A percentile compares a stretch with the other conserved stretches of the same genome.
These are phyloP conservation scores for Salisapilia sapeloensis DNA, from an alignment of 352 stramenopile genomes.

Conservation along the genomic window DNA sequence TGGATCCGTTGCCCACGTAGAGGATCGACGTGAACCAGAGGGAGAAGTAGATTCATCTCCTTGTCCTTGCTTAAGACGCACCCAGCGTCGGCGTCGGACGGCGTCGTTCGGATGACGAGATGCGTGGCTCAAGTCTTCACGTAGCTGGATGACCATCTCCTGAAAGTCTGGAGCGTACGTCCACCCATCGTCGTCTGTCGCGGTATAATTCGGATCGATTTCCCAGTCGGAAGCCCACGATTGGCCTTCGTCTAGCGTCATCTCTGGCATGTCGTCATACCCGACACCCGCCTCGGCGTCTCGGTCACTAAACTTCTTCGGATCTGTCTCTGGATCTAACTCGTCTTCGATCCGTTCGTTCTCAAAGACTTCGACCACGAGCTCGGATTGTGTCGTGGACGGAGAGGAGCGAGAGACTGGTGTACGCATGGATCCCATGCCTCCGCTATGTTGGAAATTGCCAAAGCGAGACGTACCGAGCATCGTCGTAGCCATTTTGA, in stretches of 20 bases:
- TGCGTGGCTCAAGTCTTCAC: constrained; percentile 70
- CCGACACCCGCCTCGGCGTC: constrained; percentile 28
- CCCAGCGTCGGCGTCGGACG: constrained; percentile 63
- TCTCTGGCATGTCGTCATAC: constrained; percentile 47
- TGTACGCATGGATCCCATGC: no score
- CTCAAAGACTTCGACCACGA: constrained; percentile 74
- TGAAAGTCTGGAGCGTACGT: constrained; percentile 72
- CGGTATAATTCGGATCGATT: constrained; percentile 65
- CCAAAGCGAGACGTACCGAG: not conserved
- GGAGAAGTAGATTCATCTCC: constrained; percentile 27
- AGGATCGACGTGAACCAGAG: constrained; percentile 16
- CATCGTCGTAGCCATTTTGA: not conserved
- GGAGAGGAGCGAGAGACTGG: no score
- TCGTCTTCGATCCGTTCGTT: constrained; percentile 72
- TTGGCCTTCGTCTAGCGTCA: constrained; percentile 40
- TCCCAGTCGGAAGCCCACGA: constrained; percentile 76
- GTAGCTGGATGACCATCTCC: constrained; percentile 51
- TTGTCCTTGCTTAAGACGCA: constrained; percentile 44
- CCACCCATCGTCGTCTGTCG: constrained; percentile 67
- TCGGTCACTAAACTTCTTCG: constrained; percentile 54
- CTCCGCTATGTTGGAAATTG: no score
- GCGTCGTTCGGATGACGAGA: constrained; percentile 62
- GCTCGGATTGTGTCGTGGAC: no score
- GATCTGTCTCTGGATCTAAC: constrained; percentile 43
- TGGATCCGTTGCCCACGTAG: constrained; percentile 14